A percentile compares a stretch with the other conserved stretches of the same genome.
phyloP scores from a whole-genome alignment of 345 rosid genomes.

The Acer negundo region DNA sequence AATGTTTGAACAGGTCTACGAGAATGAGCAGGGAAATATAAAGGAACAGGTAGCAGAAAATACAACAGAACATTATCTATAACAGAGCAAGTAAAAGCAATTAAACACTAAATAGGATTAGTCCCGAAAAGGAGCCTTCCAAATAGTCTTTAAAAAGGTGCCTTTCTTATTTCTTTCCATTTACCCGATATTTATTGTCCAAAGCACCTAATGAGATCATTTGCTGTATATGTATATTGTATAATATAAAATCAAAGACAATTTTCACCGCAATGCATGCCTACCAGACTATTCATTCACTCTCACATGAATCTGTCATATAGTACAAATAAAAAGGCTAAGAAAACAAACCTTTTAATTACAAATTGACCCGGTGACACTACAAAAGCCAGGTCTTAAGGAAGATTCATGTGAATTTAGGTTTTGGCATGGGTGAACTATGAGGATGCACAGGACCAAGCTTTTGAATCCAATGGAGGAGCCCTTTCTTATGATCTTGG shows the following conservation, averaged over 20 bases:
- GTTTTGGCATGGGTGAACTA: constrained; percentile 52
- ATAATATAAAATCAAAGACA: background rate
- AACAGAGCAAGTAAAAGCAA: background rate
- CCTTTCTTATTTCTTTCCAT: background rate
- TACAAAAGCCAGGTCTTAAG: constrained; percentile 36
- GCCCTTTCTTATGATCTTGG: constrained; percentile 82
- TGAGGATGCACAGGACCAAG: constrained; percentile 62
- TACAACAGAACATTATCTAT: background rate
- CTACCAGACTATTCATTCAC: constrained; percentile 30
- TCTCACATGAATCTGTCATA: constrained; percentile 23
- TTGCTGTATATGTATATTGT: background rate
- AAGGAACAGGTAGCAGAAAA: background rate
- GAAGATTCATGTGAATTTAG: constrained; percentile 55
- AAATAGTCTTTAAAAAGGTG: constrained; percentile 9
- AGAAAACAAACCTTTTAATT: constrained; percentile 40
- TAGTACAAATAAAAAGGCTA: constrained; percentile 28
- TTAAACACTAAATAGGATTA: no score
- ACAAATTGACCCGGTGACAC: constrained; percentile 37
- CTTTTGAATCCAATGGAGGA: constrained; percentile 85
- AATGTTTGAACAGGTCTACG: background rate
- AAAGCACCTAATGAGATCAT: background rate
- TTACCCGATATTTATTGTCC: background rate
- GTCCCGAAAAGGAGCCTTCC: background rate
- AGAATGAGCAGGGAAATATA: background rate
- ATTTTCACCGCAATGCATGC: constrained; percentile 20